Evolutionary conservation across 73 alveolate genomes (phyloP), one percentile per base, ranked within the genome.

Genomic region (Paramecium sexaurelia): DNA sequence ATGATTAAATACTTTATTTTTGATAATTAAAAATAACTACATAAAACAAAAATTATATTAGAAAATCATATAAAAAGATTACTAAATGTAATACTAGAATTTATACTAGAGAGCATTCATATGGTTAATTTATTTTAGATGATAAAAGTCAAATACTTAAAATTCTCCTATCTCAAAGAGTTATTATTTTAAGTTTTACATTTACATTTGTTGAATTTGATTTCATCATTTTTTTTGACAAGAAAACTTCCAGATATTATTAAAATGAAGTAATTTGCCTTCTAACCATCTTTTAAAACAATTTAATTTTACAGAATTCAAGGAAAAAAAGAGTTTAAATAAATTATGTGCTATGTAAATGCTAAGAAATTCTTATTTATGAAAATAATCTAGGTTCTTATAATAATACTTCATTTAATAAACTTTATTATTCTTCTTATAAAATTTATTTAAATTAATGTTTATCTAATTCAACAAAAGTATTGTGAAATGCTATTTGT

Each of bases 401-500:
- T 9, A 69, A 24, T 32, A 45, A 45, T 45, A 39, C 89, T 75
- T 26, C 89, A 75, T 68, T 55, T 6, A 68, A 7, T 17, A 36
- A 10, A 13, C 13, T 26, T 75, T 41, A 20, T 41, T 75, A 20
- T 39, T 75, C 89, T 26, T 75, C 68, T 41, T 39, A 20, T 39
- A 87, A 15, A 39, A 87, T 87, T 19, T 37, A 29, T 55, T 87
- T 55, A 87, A 87, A 87, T 55, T 75, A 40, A 22, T 24, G 35
- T 69, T 87, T 87, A 40, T 61, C 78, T 24, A 87, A 67, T 1
- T 55, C 85, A 26, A 71, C 85, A 8, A 87, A 87, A 37, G 47
- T 55, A n/a, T n/a, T n/a, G n/a, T n/a, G n/a, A n/a, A n/a, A n/a
- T n/a, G n/a, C n/a, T n/a, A n/a, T n/a, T n/a, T n/a, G n/a, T n/a